phyloP scores from a whole-genome alignment of 805 yeast species.

The Candida morakotiae region DNA sequence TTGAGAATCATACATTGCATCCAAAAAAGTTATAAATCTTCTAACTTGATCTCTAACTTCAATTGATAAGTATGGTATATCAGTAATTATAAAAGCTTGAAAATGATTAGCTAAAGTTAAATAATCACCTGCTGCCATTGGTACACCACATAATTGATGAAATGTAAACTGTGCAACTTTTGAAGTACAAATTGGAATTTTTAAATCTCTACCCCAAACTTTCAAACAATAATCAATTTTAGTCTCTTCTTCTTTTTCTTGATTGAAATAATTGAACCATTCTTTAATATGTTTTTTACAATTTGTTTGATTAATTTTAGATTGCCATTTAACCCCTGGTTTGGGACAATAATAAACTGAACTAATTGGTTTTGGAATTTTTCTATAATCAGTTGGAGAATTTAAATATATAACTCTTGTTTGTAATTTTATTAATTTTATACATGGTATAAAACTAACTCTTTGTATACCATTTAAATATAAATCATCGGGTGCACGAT shows the following conservation, averaged over 20 bases:
- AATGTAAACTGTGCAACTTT: slow-evolving; percentile 88
- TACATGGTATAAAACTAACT: slow-evolving; percentile 88
- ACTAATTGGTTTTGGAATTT: slow-evolving; percentile 77
- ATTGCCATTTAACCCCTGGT: slow-evolving; percentile 52
- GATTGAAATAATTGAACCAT: slow-evolving; percentile 80
- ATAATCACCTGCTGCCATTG: slow-evolving; percentile 93
- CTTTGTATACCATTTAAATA: slow-evolving; percentile 94
- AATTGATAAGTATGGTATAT: slow-evolving; percentile 80
- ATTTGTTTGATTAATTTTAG: slow-evolving; percentile 45
- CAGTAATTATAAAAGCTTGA: slow-evolving; percentile 81
- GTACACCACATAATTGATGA: slow-evolving; percentile 78
- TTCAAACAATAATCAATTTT: slow-evolving; percentile 29
- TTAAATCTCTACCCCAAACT: slow-evolving; percentile 86
- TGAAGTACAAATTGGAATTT: slow-evolving; percentile 72
- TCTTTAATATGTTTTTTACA: slow-evolving; percentile 59
- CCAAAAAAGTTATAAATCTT: slow-evolving; percentile 89
- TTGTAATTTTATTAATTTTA: slow-evolving; percentile 66
- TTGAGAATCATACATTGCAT: slow-evolving; percentile 91
- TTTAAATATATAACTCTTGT: slow-evolving; percentile 76
- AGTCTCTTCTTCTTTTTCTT: slow-evolving; percentile 30
- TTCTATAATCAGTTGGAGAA: slow-evolving; percentile 93
- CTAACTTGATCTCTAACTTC: slow-evolving; percentile 80
- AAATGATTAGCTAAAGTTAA: slow-evolving; percentile 74
- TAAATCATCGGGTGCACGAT: slow-evolving; percentile 90
- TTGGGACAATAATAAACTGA: slow-evolving; percentile 75